These are phyloP conservation scores for Auriscalpium orientale DNA, from an alignment of 768 basidiomycete species.

Conservation along the genomic window DNA sequence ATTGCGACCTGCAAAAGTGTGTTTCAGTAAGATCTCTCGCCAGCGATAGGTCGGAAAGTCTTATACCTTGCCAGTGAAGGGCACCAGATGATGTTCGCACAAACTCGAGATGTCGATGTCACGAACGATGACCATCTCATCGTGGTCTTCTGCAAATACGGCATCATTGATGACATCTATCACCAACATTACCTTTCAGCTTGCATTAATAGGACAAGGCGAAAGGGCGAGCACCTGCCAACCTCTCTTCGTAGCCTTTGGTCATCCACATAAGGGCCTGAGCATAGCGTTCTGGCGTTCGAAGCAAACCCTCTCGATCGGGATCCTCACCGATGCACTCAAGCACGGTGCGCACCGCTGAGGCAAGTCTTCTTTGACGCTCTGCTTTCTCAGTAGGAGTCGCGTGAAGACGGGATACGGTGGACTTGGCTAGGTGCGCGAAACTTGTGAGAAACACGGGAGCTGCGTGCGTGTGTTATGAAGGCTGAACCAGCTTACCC, in stretches of 20 bases:
- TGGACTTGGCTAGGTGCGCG: conserved; percentile 72
- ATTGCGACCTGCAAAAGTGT: conserved; percentile 74
- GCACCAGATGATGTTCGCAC: conserved; percentile 98
- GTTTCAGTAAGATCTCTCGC: no score
- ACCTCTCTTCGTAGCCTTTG: conserved; percentile 91
- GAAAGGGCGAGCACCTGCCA: conserved; percentile 53
- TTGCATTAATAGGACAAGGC: conserved; percentile 6
- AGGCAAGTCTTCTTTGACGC: conserved; percentile 69
- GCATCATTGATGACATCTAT: conserved; percentile 98
- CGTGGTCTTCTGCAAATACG: conserved; percentile 97
- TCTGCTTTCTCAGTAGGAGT: conserved; percentile 63
- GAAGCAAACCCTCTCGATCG: conserved; percentile 82
- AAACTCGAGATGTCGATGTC: conserved; percentile 96
- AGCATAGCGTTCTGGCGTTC: conserved; percentile 93
- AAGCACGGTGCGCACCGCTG: conserved; percentile 84
- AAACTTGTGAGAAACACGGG: neutral
- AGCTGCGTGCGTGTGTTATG: conserved; percentile 4
- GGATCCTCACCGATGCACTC: conserved; percentile 99
- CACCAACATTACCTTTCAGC: conserved; percentile 3
- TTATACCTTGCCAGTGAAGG: conserved; percentile 89
- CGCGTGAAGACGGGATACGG: conserved; percentile 75
- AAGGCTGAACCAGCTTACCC: conserved; percentile 38
- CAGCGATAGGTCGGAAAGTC: no score
- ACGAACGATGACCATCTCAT: conserved; percentile 97
- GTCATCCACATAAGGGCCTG: conserved; percentile 99